Base-by-base conservation (phyloP, 352 stramenopile genomes). In the Thraustochytrium striatum region DNA sequence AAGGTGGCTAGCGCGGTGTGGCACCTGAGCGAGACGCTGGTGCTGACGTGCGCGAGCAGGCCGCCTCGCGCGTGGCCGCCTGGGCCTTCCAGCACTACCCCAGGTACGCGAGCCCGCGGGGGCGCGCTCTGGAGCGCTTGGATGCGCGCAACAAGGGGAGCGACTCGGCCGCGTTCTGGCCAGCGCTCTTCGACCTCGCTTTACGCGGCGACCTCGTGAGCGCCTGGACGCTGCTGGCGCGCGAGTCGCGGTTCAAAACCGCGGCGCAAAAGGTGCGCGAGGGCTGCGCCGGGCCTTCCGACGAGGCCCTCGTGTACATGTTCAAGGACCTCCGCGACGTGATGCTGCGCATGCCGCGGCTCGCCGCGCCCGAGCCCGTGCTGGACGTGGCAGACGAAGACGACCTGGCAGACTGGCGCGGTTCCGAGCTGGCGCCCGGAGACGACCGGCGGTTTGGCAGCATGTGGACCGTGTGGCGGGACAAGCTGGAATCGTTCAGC, bases 271-370 rank as follows among this genome's bases (percentile, higher is more conserved):
- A n/a, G n/a, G n/a, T n/a, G n/a, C n/a, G n/a, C n/a, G n/a, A n/a
- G n/a, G n/a, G n/a, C n/a, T n/a, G n/a, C n/a, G n/a, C n/a, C n/a
- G n/a, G n/a, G n/a, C n/a, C n/a, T n/a, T n/a, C n/a, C n/a, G n/a
- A 75, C 52, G 43, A 75, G 21, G 65, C 32, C 0, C 44, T 75
- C 36, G 7, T 75, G 5, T 5, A 21, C 39, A 58, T 75, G 65
- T 30, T 75, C 21, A 38, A 58, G 13, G 65, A 75, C 8, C 39
- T 75, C 11, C 43, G 65, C 32, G 52, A 25, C 21, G 21, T 75
- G 21, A 39, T 75, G 1, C 36, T 75, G 32, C 41, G 30, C 44
- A 75, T 75, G 65, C 65, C 65, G 8, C 65, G 65, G 11, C 65
- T 30, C n/a, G 65, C 65, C 7, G 39, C 39, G 39, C 5, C 5